Conservation (phyloP, 495 filamentous ascomycete species). For the Daldinia grandis region DNA sequence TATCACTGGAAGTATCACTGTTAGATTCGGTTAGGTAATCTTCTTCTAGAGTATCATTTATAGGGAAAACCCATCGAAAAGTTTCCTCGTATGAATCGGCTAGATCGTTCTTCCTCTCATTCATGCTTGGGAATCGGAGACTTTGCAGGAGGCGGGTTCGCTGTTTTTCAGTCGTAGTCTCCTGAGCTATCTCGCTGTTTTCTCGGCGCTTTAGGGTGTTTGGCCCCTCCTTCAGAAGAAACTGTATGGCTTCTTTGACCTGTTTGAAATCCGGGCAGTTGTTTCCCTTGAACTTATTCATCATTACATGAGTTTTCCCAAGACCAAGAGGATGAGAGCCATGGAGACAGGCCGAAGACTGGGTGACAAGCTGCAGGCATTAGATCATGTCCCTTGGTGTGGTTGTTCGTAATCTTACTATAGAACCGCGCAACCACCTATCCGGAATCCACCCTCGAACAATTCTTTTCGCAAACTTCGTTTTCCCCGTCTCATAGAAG, state of each 20-base stretch:
- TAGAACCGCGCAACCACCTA: neutral
- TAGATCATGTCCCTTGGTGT: constrained; percentile 6
- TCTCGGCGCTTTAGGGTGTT: constrained; percentile 3
- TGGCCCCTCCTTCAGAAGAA: neutral
- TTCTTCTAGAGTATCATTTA: neutral
- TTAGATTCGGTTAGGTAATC: too few species aligned
- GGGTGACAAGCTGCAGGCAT: constrained; percentile 30
- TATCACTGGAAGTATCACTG: too few species aligned
- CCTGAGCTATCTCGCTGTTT: neutral
- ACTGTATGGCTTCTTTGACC: constrained; percentile 16
- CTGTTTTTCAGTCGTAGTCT: neutral
- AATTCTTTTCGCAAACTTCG: constrained; percentile 4
- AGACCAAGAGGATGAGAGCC: constrained; percentile 21
- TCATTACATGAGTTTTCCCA: constrained; percentile 23
- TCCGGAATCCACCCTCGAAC: neutral
- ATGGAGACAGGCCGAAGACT: constrained; percentile 36
- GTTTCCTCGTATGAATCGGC: neutral
- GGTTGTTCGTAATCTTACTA: constrained; percentile 16
- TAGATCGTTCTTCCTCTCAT: neutral
- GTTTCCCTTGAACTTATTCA: constrained; percentile 31
- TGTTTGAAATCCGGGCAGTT: constrained; percentile 26
- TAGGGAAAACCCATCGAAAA: neutral
- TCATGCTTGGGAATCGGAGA: neutral
- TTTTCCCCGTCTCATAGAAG: constrained; percentile 14
- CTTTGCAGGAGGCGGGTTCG: neutral